Evolutionary conservation across 2,329 filamentous ascomycete species (phyloP).

Genomic region (Rutstroemia sp.): DNA sequence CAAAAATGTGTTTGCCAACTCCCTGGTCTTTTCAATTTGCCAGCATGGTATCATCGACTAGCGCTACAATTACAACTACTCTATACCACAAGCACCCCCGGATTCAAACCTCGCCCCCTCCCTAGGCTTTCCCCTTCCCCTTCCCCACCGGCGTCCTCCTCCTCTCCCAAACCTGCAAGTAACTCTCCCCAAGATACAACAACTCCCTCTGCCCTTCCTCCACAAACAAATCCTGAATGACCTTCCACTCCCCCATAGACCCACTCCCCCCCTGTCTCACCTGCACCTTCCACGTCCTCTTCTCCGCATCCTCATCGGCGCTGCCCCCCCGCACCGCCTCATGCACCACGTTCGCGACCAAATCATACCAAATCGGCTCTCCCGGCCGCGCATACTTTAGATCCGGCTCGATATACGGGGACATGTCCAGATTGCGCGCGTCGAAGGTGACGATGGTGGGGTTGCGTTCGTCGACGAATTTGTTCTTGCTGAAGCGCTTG

Average conservation of each 20-base stretch:
- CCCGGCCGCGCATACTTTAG: conserved; percentile 60
- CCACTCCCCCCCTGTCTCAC: conserved; percentile 71
- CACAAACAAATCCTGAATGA: conserved; percentile 90
- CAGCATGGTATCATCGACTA: too few species aligned
- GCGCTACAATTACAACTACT: too few species aligned
- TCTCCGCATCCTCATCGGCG: conserved; percentile 83
- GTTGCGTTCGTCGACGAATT: conserved; percentile 93
- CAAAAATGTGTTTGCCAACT: too few species aligned
- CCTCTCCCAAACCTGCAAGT: conserved; percentile 94
- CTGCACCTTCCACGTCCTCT: conserved; percentile 91
- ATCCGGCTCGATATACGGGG: conserved; percentile 86
- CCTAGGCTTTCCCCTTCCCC: conserved; percentile 12
- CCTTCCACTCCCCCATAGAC: conserved; percentile 75
- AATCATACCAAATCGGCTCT: conserved; percentile 88
- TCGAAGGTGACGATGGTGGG: conserved; percentile 98
- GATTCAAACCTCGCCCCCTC: not conserved
- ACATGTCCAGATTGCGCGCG: conserved; percentile 74
- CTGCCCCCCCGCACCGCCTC: conserved; percentile 73
- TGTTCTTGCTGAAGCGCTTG: conserved; percentile 95
- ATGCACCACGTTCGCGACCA: conserved; percentile 90
- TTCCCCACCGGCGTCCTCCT: conserved; percentile 43
- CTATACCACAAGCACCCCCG: not conserved
- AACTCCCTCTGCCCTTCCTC: conserved; percentile 84
- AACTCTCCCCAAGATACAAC: conserved; percentile 86
- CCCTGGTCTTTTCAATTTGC: too few species aligned